These are phyloP conservation scores for Mallotus repandus DNA, from an alignment of 441 rosid genomes.

Conservation along the genomic window DNA sequence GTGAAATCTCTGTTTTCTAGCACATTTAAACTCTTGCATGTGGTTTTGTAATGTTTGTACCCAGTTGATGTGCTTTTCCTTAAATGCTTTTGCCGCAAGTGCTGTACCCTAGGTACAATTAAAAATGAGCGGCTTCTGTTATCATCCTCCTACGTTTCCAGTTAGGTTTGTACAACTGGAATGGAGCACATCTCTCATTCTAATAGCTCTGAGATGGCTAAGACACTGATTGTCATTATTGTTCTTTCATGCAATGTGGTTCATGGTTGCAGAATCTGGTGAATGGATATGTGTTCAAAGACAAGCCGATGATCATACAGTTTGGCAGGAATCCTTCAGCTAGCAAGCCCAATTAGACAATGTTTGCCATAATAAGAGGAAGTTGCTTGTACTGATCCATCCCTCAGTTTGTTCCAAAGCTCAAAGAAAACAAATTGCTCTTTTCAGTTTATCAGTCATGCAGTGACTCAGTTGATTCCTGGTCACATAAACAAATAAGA, in stretches of 20 bases:
- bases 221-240: neutral
- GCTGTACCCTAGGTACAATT: neutral
- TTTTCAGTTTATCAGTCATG: neutral
- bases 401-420: constrained; percentile 14
- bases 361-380: neutral
- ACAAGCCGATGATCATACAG: constrained; percentile 93
- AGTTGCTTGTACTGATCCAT: constrained; percentile 9
- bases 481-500: neutral
- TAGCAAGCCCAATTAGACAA: constrained; percentile 44
- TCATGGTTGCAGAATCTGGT: constrained; percentile 67
- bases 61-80: neutral
- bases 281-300: constrained; percentile 82
- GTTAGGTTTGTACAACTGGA: neutral
- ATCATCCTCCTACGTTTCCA: neutral
- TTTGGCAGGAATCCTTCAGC: constrained; percentile 74
- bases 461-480: neutral
- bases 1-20: neutral
- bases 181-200: neutral
- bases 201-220: neutral
- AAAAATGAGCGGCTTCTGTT: neutral
- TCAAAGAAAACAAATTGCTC: neutral
- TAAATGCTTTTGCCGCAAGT: neutral
- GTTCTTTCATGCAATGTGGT: neutral
- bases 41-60: neutral
- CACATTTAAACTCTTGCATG: neutral